Evolutionary conservation across 495 filamentous ascomycete species (phyloP).

Genomic region (Podospora anserina): DNA sequence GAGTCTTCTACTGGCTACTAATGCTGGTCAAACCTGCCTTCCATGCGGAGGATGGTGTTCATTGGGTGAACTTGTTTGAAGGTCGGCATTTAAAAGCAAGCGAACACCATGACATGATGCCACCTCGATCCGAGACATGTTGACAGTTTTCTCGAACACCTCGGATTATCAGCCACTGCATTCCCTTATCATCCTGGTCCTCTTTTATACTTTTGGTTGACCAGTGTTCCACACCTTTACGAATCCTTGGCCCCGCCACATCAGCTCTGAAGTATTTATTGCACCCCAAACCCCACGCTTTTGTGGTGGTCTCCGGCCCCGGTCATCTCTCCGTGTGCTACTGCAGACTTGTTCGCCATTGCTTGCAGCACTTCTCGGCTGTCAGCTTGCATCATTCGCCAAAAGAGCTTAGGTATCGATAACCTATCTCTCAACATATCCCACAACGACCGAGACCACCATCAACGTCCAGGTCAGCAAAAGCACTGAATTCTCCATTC

Average conservation of each 20-base stretch:
- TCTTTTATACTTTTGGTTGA: background rate
- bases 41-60: background rate
- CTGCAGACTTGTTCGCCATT: background rate
- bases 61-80: background rate
- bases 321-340: background rate
- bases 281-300: background rate
- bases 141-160: background rate
- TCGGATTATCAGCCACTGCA: background rate
- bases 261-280: background rate
- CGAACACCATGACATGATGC: background rate
- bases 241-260: background rate
- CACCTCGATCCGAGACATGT: background rate
- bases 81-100: background rate
- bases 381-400: background rate
- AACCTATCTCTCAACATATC: background rate
- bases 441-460: background rate
- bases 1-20: background rate
- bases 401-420: background rate
- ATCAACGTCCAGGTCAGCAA: background rate
- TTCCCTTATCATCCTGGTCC: background rate
- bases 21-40: background rate
- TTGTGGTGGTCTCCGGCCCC: background rate
- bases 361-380: background rate
- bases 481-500: background rate
- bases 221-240: background rate